A percentile compares a stretch with the other conserved stretches of the same genome.
Evolutionary conservation across 768 basidiomycete species (phyloP).

Genomic region (Leccinum pellstonianum): DNA sequence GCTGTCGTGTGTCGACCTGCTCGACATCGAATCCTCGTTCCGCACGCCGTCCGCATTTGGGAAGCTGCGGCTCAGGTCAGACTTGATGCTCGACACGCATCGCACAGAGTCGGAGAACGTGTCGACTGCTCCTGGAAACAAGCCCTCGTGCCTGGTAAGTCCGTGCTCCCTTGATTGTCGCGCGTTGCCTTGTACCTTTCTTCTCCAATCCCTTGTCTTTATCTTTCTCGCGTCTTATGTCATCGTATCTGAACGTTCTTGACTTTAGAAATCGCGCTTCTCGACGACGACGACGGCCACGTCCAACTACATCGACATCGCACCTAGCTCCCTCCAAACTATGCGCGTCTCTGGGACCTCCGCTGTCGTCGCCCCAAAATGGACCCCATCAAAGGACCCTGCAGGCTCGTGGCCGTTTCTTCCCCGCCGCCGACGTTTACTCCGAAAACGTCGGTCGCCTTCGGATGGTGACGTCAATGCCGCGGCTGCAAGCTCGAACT

Average conservation of each 20-base stretch:
- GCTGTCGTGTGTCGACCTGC: conserved; percentile 19
- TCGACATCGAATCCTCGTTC: conserved; percentile 23
- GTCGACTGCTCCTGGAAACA: background rate
- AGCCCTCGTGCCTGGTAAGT: conserved; percentile 19
- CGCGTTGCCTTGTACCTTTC: background rate
- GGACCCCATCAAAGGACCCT: conserved; percentile 3
- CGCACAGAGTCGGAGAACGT: conserved; percentile 19
- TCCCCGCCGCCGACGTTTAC: conserved; percentile 26
- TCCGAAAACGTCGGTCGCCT: conserved; percentile 31
- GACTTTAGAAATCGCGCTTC: conserved; percentile 33
- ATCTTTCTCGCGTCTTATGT: background rate
- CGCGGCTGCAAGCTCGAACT: background rate
- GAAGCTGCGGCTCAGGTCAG: conserved; percentile 19
- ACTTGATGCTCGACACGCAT: conserved; percentile 21
- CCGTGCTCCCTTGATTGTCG: background rate
- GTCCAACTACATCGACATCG: conserved; percentile 29
- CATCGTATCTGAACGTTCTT: background rate
- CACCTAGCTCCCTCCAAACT: conserved; percentile 2
- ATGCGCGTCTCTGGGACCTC: background rate
- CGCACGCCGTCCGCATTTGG: conserved; percentile 13
- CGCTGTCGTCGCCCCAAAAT: conserved; percentile 2
- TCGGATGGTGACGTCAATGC: conserved; percentile 1
- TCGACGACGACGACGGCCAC: conserved; percentile 36
- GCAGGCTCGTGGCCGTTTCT: conserved; percentile 22
- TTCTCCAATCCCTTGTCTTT: background rate